These are phyloP conservation scores for Coemansia sp. DNA, from an alignment of 192 early-diverging fungal genomes.

Conservation along the genomic window DNA sequence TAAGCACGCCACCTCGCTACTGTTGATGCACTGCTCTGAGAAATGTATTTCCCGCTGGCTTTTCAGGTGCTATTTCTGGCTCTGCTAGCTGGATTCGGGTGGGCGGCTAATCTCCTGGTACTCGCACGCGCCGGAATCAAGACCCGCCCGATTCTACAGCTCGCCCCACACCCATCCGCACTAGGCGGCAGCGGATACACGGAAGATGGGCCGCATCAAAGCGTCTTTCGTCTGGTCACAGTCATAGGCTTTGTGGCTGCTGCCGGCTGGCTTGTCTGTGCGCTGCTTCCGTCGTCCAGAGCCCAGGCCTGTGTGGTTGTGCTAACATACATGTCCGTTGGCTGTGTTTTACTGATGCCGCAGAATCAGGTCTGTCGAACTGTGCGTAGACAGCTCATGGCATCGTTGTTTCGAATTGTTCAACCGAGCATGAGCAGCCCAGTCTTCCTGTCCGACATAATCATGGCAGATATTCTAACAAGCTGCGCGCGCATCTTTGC, in stretches of 20 bases:
- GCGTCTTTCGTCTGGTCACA: constrained; percentile 24
- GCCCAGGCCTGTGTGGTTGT: constrained; percentile 28
- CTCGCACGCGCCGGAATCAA: constrained; percentile 36
- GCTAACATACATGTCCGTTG: constrained; percentile 32
- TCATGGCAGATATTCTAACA: constrained; percentile 94
- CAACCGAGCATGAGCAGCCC: constrained; percentile 40
- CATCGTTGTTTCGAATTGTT: constrained; percentile 38
- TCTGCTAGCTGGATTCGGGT: constrained; percentile 43
- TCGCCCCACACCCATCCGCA: constrained; percentile 15
- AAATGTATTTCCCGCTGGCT: constrained; percentile 43
- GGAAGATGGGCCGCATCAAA: constrained; percentile 17
- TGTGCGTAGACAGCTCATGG: constrained; percentile 40
- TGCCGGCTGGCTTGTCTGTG: constrained; percentile 32
- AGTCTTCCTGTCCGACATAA: constrained; percentile 75
- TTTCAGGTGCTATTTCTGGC: constrained; percentile 49
- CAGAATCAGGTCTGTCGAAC: constrained; percentile 33
- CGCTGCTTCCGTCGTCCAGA: constrained; percentile 5
- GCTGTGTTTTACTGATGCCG: constrained; percentile 27
- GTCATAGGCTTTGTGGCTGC: constrained; percentile 17
- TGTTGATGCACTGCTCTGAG: background rate
- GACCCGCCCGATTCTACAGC: constrained; percentile 38
- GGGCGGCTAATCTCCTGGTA: constrained; percentile 42
- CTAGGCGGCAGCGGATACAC: background rate
- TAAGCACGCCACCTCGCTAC: background rate
- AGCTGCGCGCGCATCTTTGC: constrained; percentile 89